Evolutionary conservation across 2,329 filamentous ascomycete species (phyloP).

Genomic region (Zarea fungicola): DNA sequence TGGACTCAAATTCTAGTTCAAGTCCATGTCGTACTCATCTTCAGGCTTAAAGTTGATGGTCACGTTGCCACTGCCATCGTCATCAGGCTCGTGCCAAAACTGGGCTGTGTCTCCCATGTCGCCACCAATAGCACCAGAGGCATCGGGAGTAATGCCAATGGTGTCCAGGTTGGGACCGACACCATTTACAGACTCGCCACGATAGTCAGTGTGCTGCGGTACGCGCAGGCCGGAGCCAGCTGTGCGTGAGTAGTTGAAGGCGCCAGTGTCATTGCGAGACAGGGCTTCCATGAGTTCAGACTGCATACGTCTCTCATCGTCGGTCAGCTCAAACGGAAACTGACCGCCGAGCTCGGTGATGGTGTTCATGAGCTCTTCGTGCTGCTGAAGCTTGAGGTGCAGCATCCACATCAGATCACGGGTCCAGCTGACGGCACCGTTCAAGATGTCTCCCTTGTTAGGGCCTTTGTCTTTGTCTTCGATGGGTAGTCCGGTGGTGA

Average conservation of each 20-base stretch:
- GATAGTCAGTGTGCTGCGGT: slow-evolving; percentile 86
- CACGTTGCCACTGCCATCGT: slow-evolving; percentile 63
- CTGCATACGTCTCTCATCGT: slow-evolving; percentile 94
- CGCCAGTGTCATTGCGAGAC: slow-evolving; percentile 67
- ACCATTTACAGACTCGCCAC: slow-evolving; percentile 67
- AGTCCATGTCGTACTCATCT: slow-evolving; percentile 86
- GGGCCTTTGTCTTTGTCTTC: slow-evolving; percentile 98
- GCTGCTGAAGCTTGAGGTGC: slow-evolving; percentile 82
- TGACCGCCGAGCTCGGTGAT: slow-evolving; percentile 67
- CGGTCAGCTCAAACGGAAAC: slow-evolving; percentile 76
- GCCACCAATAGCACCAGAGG: slow-evolving; percentile 30
- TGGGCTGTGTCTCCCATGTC: slow-evolving; percentile 48
- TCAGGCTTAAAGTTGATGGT: slow-evolving; percentile 83
- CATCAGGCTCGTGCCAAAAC: slow-evolving; percentile 65
- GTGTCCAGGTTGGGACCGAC: slow-evolving; percentile 30
- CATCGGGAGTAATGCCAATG: slow-evolving; percentile 34
- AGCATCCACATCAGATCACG: slow-evolving; percentile 97
- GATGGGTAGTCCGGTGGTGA: slow-evolving; percentile 85
- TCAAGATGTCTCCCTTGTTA: slow-evolving; percentile 98
- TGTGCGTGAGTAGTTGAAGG: slow-evolving; percentile 79
- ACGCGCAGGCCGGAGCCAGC: slow-evolving; percentile 83
- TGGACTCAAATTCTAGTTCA: slow-evolving; percentile 27
- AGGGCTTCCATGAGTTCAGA: slow-evolving; percentile 86
- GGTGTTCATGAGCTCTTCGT: slow-evolving; percentile 76
- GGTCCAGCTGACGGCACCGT: slow-evolving; percentile 95